Conservation (phyloP, 768 basidiomycete species). For the Dendrothele bispora region DNA sequence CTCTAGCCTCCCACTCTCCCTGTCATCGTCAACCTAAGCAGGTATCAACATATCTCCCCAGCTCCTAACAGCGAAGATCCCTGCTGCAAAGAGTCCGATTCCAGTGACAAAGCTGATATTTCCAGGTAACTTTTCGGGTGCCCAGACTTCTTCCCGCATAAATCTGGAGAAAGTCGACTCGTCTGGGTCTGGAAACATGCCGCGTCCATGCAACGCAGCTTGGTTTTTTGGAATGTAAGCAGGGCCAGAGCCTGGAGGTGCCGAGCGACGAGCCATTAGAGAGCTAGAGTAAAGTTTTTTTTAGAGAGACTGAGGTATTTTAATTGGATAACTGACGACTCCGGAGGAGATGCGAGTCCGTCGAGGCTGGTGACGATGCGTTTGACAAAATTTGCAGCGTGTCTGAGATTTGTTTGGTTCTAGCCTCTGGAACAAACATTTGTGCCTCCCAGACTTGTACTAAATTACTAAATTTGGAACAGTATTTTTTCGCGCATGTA, state of each 20-base stretch:
- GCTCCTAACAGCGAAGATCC: slow-evolving; percentile 67
- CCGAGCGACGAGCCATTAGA: slow-evolving; percentile 75
- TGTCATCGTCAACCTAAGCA: slow-evolving; percentile 33
- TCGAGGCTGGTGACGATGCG: too few relatives aligned
- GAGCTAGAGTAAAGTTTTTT: too few relatives aligned
- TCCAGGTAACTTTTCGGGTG: slow-evolving; percentile 73
- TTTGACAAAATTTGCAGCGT: too few relatives aligned
- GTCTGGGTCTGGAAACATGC: slow-evolving; percentile 51
- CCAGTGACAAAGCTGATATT: slow-evolving; percentile 73
- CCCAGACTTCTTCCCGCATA: slow-evolving; percentile 62
- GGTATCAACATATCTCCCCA: slow-evolving; percentile 83
- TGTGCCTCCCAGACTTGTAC: too few relatives aligned
- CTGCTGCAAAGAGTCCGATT: slow-evolving; percentile 65
- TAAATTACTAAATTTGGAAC: too few relatives aligned
- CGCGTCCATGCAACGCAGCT: slow-evolving; percentile 37
- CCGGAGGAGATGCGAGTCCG: too few relatives aligned
- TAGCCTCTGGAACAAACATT: too few relatives aligned
- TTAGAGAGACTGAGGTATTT: too few relatives aligned
- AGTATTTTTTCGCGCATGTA: too few relatives aligned
- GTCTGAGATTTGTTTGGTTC: too few relatives aligned
- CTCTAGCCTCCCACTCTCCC: background rate
- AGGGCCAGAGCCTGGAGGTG: slow-evolving; percentile 53
- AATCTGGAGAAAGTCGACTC: slow-evolving; percentile 63
- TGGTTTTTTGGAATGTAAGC: slow-evolving; percentile 54
- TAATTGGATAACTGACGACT: too few relatives aligned